Evolutionary conservation across 352 stramenopile genomes (phyloP), one percentile per base, ranked within the genome.

Genomic region (Phytopythium vexans): DNA sequence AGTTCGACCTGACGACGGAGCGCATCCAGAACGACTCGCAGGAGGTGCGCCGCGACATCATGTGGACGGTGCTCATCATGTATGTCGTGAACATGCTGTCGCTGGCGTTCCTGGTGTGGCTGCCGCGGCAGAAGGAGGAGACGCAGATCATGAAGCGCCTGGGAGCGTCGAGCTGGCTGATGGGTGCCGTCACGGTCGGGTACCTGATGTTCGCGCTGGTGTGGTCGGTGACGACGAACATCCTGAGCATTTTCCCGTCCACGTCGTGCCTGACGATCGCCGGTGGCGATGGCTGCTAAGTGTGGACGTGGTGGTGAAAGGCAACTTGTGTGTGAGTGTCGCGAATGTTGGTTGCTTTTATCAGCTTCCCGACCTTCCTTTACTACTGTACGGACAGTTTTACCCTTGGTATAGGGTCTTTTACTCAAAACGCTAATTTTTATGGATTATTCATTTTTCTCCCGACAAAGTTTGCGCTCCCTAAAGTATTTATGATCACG

Each of bases 81-180:
- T 86, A 77, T 56, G 51, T 27, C 40, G 41, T 72, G 56, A 80
- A 83, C 38, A 49, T 89, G 27, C 58, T 78, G 35, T 82, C 74
- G 39, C 59, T 88, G 9, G 44, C 47, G 16, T 84, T 76, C 45
- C 57, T 89, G 36, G 31, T 73, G 4, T 66, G 86, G 52, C 68
- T 89, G 40, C 79, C 79, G 33, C 72, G 72, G 3, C 79, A 89
- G 60, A 89, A 89, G 58, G 64, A 75, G 46, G 61, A 86, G 55
- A 77, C 76, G 1, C 79, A 86, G 57, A 57, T 73, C 40, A 75
- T 89, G 59, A 89, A 89, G 70, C 67, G 66, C 39, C 60, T 76
- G 35, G 78, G 75, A 14, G 74, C 74, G 43, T 85, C 66, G 14
- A 78, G 66, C 46, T 67, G 66, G 44, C 57, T 79, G n/a, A 77